A percentile compares a stretch with the other conserved stretches of the same genome.
Conservation (phyloP, 2,329 filamentous ascomycete species). For the Endoconidiophora polonica region DNA sequence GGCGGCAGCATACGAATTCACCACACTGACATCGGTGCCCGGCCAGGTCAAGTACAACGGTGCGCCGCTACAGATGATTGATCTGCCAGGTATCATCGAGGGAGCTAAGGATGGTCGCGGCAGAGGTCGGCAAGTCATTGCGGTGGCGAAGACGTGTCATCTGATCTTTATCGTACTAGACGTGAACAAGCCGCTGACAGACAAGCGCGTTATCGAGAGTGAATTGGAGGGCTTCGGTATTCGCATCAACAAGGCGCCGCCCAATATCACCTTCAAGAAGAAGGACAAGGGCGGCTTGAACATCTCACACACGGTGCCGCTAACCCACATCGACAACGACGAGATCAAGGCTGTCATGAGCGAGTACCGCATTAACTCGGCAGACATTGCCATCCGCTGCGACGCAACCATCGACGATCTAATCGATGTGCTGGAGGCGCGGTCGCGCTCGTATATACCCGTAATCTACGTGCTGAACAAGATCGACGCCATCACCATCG, state of each 20-base stretch:
- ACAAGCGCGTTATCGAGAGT: constrained; percentile 88
- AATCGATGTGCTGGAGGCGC: constrained; percentile 90
- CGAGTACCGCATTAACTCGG: constrained; percentile 92
- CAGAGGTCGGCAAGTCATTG: constrained; percentile 94
- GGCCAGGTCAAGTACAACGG: constrained; percentile 95
- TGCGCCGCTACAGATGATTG: constrained; percentile 93
- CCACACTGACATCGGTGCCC: constrained; percentile 90
- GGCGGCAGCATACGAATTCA: constrained; percentile 95
- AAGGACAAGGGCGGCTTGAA: constrained; percentile 97
- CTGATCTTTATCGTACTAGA: constrained; percentile 97
- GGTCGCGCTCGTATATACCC: constrained; percentile 91
- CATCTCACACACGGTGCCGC: constrained; percentile 83
- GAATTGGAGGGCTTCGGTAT: constrained; percentile 97
- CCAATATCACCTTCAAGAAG: constrained; percentile 98
- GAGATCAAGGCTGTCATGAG: constrained; percentile 97
- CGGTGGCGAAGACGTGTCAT: constrained; percentile 96
- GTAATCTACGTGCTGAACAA: constrained; percentile 98
- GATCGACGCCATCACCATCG: constrained; percentile 94
- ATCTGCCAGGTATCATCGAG: constrained; percentile 96
- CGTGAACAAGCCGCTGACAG: constrained; percentile 93
- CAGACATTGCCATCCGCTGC: constrained; percentile 93
- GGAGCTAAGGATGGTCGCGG: constrained; percentile 97
- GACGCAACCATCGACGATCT: constrained; percentile 95
- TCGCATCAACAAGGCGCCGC: constrained; percentile 88
- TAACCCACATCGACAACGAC: constrained; percentile 84